Conservation (phyloP, 129 eudicot genomes). For the Lonicera japonica region DNA sequence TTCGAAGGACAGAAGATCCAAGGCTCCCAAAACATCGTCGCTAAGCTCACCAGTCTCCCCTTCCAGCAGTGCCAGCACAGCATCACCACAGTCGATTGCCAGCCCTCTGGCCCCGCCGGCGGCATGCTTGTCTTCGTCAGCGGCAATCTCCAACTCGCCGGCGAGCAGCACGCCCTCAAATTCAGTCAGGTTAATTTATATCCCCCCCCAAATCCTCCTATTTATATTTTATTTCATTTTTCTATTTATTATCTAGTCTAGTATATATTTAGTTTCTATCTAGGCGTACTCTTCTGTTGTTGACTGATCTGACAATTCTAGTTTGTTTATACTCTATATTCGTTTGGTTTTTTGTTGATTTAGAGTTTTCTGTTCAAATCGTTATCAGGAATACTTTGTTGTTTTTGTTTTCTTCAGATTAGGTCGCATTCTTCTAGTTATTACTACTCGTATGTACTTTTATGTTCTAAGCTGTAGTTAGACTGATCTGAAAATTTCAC, state of each 20-base stretch:
- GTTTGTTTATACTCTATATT: background rate
- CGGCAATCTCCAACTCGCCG: constrained; percentile 73
- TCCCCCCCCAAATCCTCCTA: too few species aligned
- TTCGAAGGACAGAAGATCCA: constrained; percentile 77
- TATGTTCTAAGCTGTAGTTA: too few species aligned
- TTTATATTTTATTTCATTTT: too few species aligned
- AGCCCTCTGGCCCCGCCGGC: constrained; percentile 79
- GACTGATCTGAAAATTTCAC: too few species aligned
- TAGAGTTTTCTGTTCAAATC: background rate
- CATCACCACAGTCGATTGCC: constrained; percentile 77
- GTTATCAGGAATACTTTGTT: too few species aligned
- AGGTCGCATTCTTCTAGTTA: too few species aligned
- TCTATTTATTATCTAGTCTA: too few species aligned
- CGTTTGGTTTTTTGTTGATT: background rate
- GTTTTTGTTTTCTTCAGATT: too few species aligned
- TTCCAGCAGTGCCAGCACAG: constrained; percentile 81
- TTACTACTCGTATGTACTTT: too few species aligned
- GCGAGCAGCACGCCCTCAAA: constrained; percentile 76
- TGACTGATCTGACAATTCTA: background rate
- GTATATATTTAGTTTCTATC: too few species aligned
- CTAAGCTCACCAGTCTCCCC: constrained; percentile 58
- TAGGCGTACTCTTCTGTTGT: constrained; percentile 4
- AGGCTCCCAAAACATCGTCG: constrained; percentile 55
- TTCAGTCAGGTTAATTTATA: constrained; percentile 73
- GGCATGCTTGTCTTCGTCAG: constrained; percentile 79